A percentile compares a stretch with the other conserved stretches of the same genome.
phyloP scores from a whole-genome alignment of 257 asterid species.

The Solanum chiquidenum region DNA sequence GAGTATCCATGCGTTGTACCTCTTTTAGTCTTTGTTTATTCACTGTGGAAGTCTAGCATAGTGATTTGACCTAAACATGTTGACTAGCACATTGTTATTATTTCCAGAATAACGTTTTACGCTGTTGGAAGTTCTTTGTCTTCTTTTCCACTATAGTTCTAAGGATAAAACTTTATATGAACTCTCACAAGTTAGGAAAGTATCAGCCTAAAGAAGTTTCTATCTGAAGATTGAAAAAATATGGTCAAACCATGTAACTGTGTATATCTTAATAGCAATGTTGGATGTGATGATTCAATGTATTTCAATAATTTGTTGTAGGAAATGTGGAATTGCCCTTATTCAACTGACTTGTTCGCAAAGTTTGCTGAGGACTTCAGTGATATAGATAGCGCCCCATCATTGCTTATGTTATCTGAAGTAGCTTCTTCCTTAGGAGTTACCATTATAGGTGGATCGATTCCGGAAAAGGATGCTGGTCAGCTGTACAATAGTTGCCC shows the following conservation, averaged over 20 bases:
- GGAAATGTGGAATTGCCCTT: constrained; percentile 50
- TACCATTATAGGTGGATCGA: constrained; percentile 31
- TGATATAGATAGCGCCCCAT: constrained; percentile 14
- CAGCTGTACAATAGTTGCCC: constrained; percentile 30
- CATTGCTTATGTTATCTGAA: constrained; percentile 27
- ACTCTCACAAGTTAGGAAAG: background rate
- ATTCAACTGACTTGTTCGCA: constrained; percentile 12
- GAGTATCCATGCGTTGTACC: background rate
- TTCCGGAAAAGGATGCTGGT: constrained; percentile 22
- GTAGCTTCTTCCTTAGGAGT: constrained; percentile 17
- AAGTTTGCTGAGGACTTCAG: constrained; percentile 21
- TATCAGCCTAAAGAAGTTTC: background rate
- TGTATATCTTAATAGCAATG: background rate
- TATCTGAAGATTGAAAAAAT: background rate
- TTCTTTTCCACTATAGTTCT: background rate
- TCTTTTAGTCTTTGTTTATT: background rate
- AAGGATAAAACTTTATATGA: background rate
- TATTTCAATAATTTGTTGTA: background rate
- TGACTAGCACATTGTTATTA: background rate
- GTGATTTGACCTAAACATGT: background rate
- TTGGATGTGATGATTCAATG: background rate
- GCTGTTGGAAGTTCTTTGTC: background rate
- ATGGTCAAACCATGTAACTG: background rate
- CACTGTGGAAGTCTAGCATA: background rate
- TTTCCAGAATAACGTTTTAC: background rate